Conservation (phyloP, 371 early-diverging fungal species). For the Caulochytrium protostelioides region DNA sequence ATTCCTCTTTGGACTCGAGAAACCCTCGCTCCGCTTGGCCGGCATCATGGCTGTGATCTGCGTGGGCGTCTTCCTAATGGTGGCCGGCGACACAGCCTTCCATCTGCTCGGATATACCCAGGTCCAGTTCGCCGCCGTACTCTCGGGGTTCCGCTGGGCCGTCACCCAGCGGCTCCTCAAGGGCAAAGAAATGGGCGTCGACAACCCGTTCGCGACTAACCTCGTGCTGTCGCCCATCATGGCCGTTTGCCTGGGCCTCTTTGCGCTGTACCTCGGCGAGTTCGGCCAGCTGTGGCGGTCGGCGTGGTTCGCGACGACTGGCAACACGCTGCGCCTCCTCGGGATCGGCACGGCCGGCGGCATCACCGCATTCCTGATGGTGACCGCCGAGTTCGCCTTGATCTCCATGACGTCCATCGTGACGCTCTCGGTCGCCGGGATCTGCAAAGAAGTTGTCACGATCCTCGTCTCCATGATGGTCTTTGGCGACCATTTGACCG, state of each 20-base stretch:
- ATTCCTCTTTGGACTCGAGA: constrained; percentile 64
- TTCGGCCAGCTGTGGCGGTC: constrained; percentile 16
- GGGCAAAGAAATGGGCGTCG: constrained; percentile 31
- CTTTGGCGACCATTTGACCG: constrained; percentile 47
- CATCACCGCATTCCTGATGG: constrained; percentile 65
- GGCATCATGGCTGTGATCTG: constrained; percentile 53
- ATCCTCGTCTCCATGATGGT: constrained; percentile 37
- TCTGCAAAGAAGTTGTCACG: constrained; percentile 62
- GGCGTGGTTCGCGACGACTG: constrained; percentile 24
- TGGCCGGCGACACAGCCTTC: constrained; percentile 42
- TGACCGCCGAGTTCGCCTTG: constrained; percentile 53
- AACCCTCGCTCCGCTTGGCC: constrained; percentile 35
- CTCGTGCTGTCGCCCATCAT: constrained; percentile 37
- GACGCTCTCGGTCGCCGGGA: constrained; percentile 70
- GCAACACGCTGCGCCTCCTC: constrained; percentile 8
- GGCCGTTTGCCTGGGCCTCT: constrained; percentile 34
- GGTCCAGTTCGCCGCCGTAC: constrained; percentile 48
- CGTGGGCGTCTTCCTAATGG: constrained; percentile 62
- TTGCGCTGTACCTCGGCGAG: constrained; percentile 20
- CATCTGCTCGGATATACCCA: constrained; percentile 37
- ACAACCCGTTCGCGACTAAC: constrained; percentile 55
- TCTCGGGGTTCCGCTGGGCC: constrained; percentile 45
- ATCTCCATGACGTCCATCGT: constrained; percentile 63
- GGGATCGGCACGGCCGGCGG: constrained; percentile 38
- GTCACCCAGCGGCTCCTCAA: constrained; percentile 60